A percentile compares a stretch with the other conserved stretches of the same genome.
These are phyloP conservation scores for Alternaria sp. DNA, from an alignment of 2,329 filamentous ascomycete species.

Conservation along the genomic window DNA sequence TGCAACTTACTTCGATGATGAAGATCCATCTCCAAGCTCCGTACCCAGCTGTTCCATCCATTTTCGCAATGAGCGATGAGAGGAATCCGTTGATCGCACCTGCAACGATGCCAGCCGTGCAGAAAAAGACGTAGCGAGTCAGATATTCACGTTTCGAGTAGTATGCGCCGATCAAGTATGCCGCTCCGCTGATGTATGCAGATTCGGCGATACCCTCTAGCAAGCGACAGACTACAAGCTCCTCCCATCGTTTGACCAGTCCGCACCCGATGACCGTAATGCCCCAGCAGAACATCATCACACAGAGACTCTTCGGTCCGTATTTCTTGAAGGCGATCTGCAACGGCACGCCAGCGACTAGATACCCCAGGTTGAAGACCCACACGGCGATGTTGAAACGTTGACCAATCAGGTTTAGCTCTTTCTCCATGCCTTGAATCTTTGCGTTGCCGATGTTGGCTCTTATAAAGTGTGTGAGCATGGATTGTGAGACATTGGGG, in stretches of 20 bases:
- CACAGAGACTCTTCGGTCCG: conserved; percentile 43
- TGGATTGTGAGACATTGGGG: not conserved
- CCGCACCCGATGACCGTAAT: conserved; percentile 47
- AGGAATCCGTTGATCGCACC: conserved; percentile 66
- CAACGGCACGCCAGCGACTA: conserved; percentile 46
- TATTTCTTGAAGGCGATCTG: conserved; percentile 48
- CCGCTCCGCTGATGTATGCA: conserved; percentile 40
- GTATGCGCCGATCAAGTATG: conserved; percentile 45
- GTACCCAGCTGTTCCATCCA: conserved; percentile 38
- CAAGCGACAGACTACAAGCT: conserved; percentile 41
- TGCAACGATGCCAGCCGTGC: conserved; percentile 62
- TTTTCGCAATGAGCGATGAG: conserved; percentile 52
- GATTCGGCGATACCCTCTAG: conserved; percentile 45
- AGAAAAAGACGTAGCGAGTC: conserved; percentile 62
- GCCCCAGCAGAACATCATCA: conserved; percentile 49
- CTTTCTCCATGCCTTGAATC: conserved; percentile 48
- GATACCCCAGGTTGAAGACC: conserved; percentile 52
- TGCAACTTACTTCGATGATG: conserved; percentile 56
- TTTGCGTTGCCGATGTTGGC: conserved; percentile 48
- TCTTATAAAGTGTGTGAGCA: conserved; percentile 11
- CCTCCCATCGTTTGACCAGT: conserved; percentile 37
- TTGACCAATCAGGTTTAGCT: conserved; percentile 47
- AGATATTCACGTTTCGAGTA: conserved; percentile 65
- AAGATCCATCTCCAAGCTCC: conserved; percentile 59
- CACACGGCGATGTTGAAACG: conserved; percentile 50